These are phyloP conservation scores for Miscanthus lutarioriparius DNA, from an alignment of 176 grass and related monocot genomes.

Conservation along the genomic window DNA sequence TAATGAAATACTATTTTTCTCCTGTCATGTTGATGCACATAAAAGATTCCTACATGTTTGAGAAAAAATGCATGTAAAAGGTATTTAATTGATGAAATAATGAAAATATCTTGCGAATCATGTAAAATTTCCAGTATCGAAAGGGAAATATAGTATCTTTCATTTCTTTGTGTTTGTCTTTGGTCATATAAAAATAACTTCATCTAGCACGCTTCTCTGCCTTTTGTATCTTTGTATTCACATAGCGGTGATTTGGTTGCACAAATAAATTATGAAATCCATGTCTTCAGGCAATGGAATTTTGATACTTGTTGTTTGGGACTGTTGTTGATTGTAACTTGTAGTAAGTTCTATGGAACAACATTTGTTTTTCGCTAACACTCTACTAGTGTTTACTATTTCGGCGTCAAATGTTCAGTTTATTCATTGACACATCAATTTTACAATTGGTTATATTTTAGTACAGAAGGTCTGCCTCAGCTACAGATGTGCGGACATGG, in stretches of 20 bases:
- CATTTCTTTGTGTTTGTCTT: background rate
- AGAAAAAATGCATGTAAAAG: background rate
- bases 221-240: conserved; percentile 22
- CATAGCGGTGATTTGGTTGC: background rate
- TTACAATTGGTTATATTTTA: conserved; percentile 35
- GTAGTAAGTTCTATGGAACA: conserved; percentile 8
- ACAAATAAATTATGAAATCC: conserved; percentile 27
- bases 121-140: conserved; percentile 3
- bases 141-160: conserved; percentile 7
- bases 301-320: background rate
- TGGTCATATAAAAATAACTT: background rate
- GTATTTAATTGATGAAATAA: background rate
- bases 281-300: background rate
- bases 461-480: conserved; percentile 95
- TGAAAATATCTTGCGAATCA: background rate
- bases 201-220: background rate
- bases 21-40: background rate
- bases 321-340: conserved; percentile 5
- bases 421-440: conserved; percentile 5
- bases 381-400: background rate
- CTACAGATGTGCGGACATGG: conserved; percentile 98
- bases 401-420: background rate
- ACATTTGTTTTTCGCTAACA: conserved; percentile 12
- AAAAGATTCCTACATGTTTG: background rate
- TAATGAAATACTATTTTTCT: background rate